These are phyloP conservation scores for Daedaleopsis sinensis DNA, from an alignment of 768 basidiomycete species.

Conservation along the genomic window DNA sequence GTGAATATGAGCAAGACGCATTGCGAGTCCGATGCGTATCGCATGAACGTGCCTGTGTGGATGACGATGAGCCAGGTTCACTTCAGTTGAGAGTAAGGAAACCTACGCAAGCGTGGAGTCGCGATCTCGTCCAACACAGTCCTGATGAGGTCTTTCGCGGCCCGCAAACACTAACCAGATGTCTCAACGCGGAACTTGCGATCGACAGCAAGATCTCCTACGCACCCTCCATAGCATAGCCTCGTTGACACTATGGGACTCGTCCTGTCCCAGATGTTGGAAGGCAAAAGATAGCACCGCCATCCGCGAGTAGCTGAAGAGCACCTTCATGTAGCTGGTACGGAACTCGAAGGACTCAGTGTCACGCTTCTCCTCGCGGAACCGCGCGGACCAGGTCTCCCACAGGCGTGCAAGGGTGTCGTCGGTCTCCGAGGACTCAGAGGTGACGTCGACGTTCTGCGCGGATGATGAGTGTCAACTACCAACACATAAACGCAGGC, in stretches of 20 bases:
- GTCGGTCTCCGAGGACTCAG: constrained; percentile 66
- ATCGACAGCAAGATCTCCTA: not conserved
- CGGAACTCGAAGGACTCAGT: constrained; percentile 50
- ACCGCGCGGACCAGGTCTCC: constrained; percentile 55
- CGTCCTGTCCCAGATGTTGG: constrained; percentile 36
- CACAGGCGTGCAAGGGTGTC: constrained; percentile 63
- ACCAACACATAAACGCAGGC: not conserved
- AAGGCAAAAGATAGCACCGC: constrained; percentile 47
- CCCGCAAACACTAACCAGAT: constrained; percentile 24
- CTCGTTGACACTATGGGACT: constrained; percentile 22
- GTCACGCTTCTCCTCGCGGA: constrained; percentile 52
- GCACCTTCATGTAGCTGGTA: constrained; percentile 26
- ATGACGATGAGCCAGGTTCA: not conserved
- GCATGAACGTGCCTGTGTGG: constrained; percentile 52
- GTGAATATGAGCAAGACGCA: constrained; percentile 82
- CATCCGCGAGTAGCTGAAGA: constrained; percentile 40
- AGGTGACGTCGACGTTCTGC: constrained; percentile 66
- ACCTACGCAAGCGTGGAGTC: constrained; percentile 23
- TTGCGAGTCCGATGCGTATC: constrained; percentile 80
- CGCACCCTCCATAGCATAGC: constrained; percentile 27
- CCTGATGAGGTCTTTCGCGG: constrained; percentile 29
- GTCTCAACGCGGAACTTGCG: not conserved
- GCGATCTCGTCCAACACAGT: constrained; percentile 37
- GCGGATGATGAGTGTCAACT: not conserved
- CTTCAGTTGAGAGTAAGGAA: not conserved